Base-by-base conservation (phyloP, 1,284 basidiomycete species). In the Moesziomyces sp. region DNA sequence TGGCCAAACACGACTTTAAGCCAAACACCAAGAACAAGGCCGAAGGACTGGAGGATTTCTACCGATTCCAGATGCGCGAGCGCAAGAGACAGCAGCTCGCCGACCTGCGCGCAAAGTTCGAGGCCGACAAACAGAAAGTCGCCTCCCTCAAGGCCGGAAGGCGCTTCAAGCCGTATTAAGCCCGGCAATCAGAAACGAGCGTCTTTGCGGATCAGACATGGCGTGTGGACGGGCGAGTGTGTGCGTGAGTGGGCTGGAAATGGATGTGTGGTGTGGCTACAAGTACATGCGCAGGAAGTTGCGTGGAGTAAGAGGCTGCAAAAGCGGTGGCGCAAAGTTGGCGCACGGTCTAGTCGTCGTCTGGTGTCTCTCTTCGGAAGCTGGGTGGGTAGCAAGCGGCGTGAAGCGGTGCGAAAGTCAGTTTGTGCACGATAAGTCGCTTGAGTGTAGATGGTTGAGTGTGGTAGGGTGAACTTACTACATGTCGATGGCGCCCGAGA, bases 401-500 rank as follows among this genome's bases (percentile, higher is more conserved):
- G 60, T 21, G 19, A 11, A 28, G 21, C 10, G 38, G 9, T 30
- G 21, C 8, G 2, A 2, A 11, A 30, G 46, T 45, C 18, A 54
- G 47, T 47, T 21, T 21, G 21, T 21, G 21, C 21, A 21, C 21
- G 21, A 21, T 21, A 21, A 21, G 21, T 21, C 21, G 28, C 6
- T 7, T 9, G 28, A 28, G 6, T 5, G 28, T 28, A 5, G 28
- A 28, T 28, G 28, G 28, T 5, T 28, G 28, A 28, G 28, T 28
- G 28, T 28, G 21, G 21, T 21, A 21, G 21, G 21, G 14, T 47
- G 24, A 30, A 73, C 75, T 38, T 60, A 77, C 68, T 81, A 84
- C 52, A 79, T 57, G 56, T 84, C 82, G 52, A 84, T 84, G 3
- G 80, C 81, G 5, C 76, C 80, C 7, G 74, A 78, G 59, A 84